Percentiles rank a stretch among this genome's conserved stretches.
These are phyloP conservation scores for Sorghum bicolor DNA, from an alignment of 176 grass and related monocot species.

Conservation along the genomic window DNA sequence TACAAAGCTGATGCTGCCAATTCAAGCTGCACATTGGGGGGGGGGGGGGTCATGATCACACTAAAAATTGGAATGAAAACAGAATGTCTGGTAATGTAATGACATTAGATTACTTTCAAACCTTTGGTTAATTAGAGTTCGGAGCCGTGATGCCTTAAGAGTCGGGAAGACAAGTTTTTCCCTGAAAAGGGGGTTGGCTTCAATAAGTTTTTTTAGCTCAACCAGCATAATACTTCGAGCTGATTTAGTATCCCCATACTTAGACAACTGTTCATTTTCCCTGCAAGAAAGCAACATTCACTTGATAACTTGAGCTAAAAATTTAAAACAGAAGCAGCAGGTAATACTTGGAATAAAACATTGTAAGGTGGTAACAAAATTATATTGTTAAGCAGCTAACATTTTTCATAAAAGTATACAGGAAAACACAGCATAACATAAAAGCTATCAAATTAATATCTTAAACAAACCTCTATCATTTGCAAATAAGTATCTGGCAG, in stretches of 20 bases:
- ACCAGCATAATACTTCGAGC: conserved; percentile 90
- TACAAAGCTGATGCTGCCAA: conserved; percentile 99
- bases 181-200: conserved; percentile 94
- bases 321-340: not conserved
- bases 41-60: not conserved
- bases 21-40: conserved; percentile 73
- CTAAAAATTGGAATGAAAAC: not conserved
- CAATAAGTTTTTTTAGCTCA: conserved; percentile 95
- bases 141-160: conserved; percentile 82
- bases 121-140: conserved; percentile 99
- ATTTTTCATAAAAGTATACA: not conserved
- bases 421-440: not conserved
- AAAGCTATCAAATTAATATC: not conserved
- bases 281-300: conserved; percentile 42
- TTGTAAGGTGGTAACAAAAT: not conserved
- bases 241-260: conserved; percentile 94
- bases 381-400: not conserved
- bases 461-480: conserved; percentile 8
- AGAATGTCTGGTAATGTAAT: not conserved
- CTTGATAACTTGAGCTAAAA: not conserved
- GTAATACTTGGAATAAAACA: conserved; percentile 8
- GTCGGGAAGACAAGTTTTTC: conserved; percentile 91
- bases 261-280: conserved; percentile 97
- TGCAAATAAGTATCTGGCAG: conserved; percentile 8
- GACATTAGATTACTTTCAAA: conserved; percentile 26